Conservation (phyloP, 2,329 filamentous ascomycete genomes). For the Elsinoe batatas region DNA sequence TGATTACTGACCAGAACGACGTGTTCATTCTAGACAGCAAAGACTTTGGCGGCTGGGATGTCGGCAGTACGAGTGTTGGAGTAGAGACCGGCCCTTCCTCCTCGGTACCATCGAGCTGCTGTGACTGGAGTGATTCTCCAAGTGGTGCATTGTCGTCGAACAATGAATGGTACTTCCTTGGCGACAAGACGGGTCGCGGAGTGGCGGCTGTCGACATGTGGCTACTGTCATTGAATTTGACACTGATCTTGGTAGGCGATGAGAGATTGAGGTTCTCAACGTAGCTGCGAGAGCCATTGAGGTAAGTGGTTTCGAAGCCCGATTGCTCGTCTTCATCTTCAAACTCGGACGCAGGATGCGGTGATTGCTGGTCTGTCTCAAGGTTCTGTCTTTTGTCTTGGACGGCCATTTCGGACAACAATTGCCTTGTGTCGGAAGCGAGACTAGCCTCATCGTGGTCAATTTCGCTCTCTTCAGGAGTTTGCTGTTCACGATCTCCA, state of each 20-base stretch:
- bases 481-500: not conserved
- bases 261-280: constrained; percentile 28
- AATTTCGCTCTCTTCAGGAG: not conserved
- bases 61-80: not conserved
- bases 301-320: constrained; percentile 5
- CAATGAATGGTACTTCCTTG: constrained; percentile 20
- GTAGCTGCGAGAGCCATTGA: constrained; percentile 21
- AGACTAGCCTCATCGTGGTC: constrained; percentile 16
- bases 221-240: constrained; percentile 28
- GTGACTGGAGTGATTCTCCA: constrained; percentile 14
- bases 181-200: constrained; percentile 7
- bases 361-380: not conserved
- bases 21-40: constrained; percentile 21
- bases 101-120: not conserved
- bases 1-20: constrained; percentile 24
- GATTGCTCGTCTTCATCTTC: not conserved
- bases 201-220: constrained; percentile 14
- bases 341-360: not conserved
- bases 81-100: not conserved
- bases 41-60: not conserved
- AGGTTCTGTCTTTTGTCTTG: constrained; percentile 9
- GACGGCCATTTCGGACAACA: constrained; percentile 20
- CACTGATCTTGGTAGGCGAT: constrained; percentile 26
- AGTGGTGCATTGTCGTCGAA: constrained; percentile 20
- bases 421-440: constrained; percentile 22